These are phyloP conservation scores for Lactarius sanguifluus DNA, from an alignment of 768 basidiomycete genomes.

Conservation along the genomic window DNA sequence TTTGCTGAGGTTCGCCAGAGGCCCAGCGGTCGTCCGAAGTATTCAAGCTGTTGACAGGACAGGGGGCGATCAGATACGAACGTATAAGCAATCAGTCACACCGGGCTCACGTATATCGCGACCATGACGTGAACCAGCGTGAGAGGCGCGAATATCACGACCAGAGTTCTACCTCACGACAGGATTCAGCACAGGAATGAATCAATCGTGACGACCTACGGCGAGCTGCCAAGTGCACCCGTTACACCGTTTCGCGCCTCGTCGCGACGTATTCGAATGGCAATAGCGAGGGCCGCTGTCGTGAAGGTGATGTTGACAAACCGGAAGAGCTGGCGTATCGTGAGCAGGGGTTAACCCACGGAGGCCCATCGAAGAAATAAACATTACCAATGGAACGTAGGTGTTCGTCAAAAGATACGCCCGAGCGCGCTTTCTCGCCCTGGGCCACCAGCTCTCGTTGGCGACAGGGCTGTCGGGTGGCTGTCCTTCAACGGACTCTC, in stretches of 20 bases:
- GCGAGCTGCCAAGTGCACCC: constrained; percentile 81
- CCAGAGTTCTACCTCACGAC: constrained; percentile 54
- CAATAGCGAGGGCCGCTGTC: constrained; percentile 73
- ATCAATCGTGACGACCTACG: constrained; percentile 11
- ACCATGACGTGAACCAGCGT: constrained; percentile 83
- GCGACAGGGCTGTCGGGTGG: constrained; percentile 18
- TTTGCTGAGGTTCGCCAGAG: constrained; percentile 88
- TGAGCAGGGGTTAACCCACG: not conserved
- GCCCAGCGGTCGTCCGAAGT: constrained; percentile 90
- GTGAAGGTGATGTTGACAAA: constrained; percentile 84
- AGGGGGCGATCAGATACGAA: constrained; percentile 23
- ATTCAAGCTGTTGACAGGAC: constrained; percentile 64
- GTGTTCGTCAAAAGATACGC: constrained; percentile 69
- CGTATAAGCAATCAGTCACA: constrained; percentile 13
- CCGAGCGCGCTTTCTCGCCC: constrained; percentile 51
- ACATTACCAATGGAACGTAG: constrained; percentile 74
- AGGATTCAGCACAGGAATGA: constrained; percentile 41
- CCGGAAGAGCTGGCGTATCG: constrained; percentile 64
- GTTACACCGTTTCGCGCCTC: constrained; percentile 52
- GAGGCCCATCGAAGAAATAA: constrained; percentile 11
- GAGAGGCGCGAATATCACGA: constrained; percentile 82
- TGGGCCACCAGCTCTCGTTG: constrained; percentile 33
- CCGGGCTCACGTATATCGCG: constrained; percentile 74
- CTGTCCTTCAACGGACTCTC: constrained; percentile 2
- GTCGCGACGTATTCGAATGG: constrained; percentile 65